phyloP scores from a whole-genome alignment of 2,329 filamentous ascomycete species.

The Xylogone sp. region DNA sequence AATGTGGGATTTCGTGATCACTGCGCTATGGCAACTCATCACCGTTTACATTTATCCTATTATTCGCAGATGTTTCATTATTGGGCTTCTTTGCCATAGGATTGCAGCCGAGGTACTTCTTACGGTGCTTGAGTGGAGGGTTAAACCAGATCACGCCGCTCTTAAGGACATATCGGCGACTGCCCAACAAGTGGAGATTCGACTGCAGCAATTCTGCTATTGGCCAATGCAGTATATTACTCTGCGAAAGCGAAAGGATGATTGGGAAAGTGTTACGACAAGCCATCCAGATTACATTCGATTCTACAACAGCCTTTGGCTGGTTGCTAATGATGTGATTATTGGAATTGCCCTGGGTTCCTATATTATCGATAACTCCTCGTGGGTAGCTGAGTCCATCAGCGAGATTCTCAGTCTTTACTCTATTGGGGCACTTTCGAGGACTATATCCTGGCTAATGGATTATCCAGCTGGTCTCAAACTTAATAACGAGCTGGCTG shows the following conservation, averaged over 20 bases:
- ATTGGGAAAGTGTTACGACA: constrained; percentile 93
- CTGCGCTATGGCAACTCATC: constrained; percentile 67
- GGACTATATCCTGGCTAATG: constrained; percentile 94
- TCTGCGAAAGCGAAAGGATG: constrained; percentile 79
- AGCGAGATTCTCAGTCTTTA: constrained; percentile 73
- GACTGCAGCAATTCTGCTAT: constrained; percentile 96
- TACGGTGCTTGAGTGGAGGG: constrained; percentile 77
- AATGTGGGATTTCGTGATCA: constrained; percentile 69
- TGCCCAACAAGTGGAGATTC: constrained; percentile 95
- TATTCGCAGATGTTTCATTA: constrained; percentile 68
- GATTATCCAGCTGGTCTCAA: constrained; percentile 93
- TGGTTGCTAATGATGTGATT: constrained; percentile 97
- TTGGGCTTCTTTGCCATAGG: constrained; percentile 75
- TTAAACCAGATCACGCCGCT: constrained; percentile 73
- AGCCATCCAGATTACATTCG: constrained; percentile 97
- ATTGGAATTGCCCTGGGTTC: constrained; percentile 95
- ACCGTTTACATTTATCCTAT: constrained; percentile 76
- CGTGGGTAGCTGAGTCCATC: constrained; percentile 77
- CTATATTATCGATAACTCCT: constrained; percentile 93
- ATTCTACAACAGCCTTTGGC: constrained; percentile 98
- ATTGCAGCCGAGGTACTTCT: constrained; percentile 77
- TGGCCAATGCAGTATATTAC: constrained; percentile 97
- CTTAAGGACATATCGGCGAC: constrained; percentile 95
- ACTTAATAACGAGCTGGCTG: constrained; percentile 86
- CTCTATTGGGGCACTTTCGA: constrained; percentile 82